phyloP scores from a whole-genome alignment of 148 eudicot species.

The Fallopia convolvulus region DNA sequence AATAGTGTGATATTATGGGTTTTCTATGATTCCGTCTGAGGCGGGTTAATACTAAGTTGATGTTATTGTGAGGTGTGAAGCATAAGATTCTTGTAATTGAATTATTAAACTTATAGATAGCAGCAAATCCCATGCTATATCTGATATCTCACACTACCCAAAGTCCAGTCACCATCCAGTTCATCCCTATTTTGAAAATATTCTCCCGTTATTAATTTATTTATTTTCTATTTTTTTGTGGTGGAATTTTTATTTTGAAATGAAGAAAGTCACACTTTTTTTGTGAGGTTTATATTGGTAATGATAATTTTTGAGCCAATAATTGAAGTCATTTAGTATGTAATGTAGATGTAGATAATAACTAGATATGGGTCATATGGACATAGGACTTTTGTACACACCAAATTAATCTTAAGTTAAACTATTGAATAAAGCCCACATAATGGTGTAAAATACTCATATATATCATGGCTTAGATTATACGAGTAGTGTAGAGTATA shows the following conservation, averaged over 20 bases:
- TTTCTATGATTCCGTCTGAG: too few species aligned
- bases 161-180: slow-evolving; percentile 5
- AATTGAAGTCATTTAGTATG: too few species aligned
- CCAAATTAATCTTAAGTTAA: not conserved
- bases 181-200: not conserved
- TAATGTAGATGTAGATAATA: too few species aligned
- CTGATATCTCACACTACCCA: not conserved
- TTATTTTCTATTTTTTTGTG: too few species aligned
- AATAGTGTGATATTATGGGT: too few species aligned
- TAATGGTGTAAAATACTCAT: not conserved
- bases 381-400: not conserved
- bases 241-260: not conserved
- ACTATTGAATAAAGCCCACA: not conserved
- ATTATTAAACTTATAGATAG: not conserved
- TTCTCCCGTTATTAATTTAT: not conserved
- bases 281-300: not conserved
- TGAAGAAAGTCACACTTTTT: not conserved
- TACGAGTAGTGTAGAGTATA: not conserved
- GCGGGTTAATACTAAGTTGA: too few species aligned
- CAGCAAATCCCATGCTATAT: not conserved
- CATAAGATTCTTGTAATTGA: slow-evolving; percentile 5
- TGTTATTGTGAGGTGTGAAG: not conserved
- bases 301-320: too few species aligned
- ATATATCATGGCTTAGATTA: not conserved
- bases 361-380: not conserved